Percentiles rank a stretch among this genome's conserved stretches.
These are phyloP conservation scores for Amniculicola lignicola DNA, from an alignment of 495 filamentous ascomycete species.

Conservation along the genomic window DNA sequence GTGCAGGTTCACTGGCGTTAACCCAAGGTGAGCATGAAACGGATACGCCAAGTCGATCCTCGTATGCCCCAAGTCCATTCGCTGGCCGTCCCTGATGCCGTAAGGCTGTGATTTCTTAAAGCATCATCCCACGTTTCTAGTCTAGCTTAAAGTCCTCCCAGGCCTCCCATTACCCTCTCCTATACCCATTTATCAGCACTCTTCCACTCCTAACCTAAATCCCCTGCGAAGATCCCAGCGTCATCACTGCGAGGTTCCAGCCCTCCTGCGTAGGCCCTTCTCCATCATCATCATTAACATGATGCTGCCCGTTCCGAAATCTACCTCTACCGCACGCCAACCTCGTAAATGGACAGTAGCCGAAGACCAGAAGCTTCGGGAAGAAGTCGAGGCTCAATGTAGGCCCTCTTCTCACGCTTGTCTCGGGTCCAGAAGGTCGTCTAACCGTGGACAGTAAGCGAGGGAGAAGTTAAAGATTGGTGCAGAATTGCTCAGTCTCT, in stretches of 20 bases:
- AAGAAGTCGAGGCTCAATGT: slow-evolving; percentile 31
- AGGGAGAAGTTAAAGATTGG: slow-evolving; percentile 34
- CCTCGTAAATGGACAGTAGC: slow-evolving; percentile 30
- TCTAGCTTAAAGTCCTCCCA: slow-evolving; percentile 16
- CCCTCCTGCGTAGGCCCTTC: no score
- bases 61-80: slow-evolving; percentile 6
- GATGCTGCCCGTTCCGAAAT: background rate
- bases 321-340: slow-evolving; percentile 5
- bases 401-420: slow-evolving; percentile 1
- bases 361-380: slow-evolving; percentile 30
- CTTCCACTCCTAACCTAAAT: background rate
- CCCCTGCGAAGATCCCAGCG: background rate
- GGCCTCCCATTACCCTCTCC: background rate
- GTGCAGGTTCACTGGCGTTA: background rate
- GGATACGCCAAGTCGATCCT: slow-evolving; percentile 11
- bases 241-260: no score
- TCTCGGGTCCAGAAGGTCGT: background rate
- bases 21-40: slow-evolving; percentile 15
- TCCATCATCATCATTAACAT: no score
- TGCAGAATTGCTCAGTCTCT: slow-evolving; percentile 40
- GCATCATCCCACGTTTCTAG: background rate
- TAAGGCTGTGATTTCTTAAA: background rate
- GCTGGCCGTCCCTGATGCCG: background rate
- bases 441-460: slow-evolving; percentile 4
- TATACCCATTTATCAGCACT: slow-evolving; percentile 4